Evolutionary conservation across 2,329 filamentous ascomycete species (phyloP).

Genomic region (Stagonosporopsis tanaceti): DNA sequence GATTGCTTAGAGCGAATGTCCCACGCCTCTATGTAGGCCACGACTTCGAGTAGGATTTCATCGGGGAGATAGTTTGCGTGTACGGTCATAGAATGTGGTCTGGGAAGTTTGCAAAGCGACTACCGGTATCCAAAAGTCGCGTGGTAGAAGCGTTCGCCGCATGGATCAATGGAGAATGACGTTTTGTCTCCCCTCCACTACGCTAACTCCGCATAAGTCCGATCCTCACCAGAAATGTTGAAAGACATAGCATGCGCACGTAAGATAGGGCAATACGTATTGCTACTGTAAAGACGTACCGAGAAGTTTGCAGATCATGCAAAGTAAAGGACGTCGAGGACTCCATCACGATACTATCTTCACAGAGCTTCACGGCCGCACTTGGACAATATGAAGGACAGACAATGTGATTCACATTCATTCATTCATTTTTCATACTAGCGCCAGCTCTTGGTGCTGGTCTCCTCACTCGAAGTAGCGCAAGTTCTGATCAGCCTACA

Average conservation of each 20-base stretch:
- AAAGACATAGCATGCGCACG: background rate
- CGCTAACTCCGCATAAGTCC: slow-evolving; percentile 8
- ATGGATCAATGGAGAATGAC: slow-evolving; percentile 12
- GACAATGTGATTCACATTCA: background rate
- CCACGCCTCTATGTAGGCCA: slow-evolving; percentile 53
- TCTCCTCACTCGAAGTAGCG: background rate
- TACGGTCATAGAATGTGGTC: background rate
- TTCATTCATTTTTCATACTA: background rate
- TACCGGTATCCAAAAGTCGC: slow-evolving; percentile 4
- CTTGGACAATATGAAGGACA: background rate
- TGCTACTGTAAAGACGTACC: background rate
- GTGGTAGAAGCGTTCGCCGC: slow-evolving; percentile 4
- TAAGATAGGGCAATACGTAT: background rate
- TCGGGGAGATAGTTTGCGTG: slow-evolving; percentile 57
- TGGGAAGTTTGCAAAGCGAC: no score
- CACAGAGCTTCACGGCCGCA: background rate
- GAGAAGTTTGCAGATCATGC: background rate
- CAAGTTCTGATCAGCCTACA: background rate
- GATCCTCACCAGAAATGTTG: background rate
- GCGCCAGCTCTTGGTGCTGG: slow-evolving; percentile 1
- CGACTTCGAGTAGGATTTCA: slow-evolving; percentile 62
- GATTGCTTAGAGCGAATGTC: slow-evolving; percentile 50
- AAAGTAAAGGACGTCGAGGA: background rate
- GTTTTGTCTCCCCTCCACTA: slow-evolving; percentile 3
- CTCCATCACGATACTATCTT: background rate